A percentile compares a stretch with the other conserved stretches of the same genome.
These are phyloP conservation scores for Penstemon eatonii DNA, from an alignment of 257 asterid species.

Conservation along the genomic window DNA sequence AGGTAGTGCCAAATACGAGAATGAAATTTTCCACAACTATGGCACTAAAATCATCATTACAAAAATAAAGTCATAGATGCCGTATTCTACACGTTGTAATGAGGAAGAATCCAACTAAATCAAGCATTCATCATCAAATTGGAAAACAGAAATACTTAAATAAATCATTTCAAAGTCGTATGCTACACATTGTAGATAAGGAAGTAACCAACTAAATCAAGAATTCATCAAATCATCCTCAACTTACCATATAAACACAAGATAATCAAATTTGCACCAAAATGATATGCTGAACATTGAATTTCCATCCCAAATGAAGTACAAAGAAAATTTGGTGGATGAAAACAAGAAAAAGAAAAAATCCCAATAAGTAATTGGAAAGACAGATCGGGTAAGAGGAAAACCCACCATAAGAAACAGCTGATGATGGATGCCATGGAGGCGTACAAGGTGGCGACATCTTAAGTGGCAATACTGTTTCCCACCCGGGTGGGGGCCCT, in stretches of 20 bases:
- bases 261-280: not conserved
- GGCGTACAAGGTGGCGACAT: conserved; percentile 40
- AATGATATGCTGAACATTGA: not conserved
- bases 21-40: too few species aligned
- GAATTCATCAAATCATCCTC: not conserved
- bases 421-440: conserved; percentile 37
- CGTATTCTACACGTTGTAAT: not conserved
- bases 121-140: not conserved
- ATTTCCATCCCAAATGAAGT: not conserved
- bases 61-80: not conserved
- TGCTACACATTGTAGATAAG: too few species aligned
- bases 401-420: conserved; percentile 46
- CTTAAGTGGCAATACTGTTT: conserved; percentile 39
- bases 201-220: too few species aligned
- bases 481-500: conserved; percentile 82
- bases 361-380: not conserved
- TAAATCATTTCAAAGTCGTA: not conserved
- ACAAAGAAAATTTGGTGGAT: not conserved
- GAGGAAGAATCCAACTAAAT: not conserved
- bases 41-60: too few species aligned
- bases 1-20: too few species aligned
- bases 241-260: not conserved
- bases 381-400: conserved; percentile 1
- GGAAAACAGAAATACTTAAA: not conserved
- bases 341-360: not conserved